Evolutionary conservation across 116 monocot species (phyloP).

Genomic region (Dioscorea cayenensis): DNA sequence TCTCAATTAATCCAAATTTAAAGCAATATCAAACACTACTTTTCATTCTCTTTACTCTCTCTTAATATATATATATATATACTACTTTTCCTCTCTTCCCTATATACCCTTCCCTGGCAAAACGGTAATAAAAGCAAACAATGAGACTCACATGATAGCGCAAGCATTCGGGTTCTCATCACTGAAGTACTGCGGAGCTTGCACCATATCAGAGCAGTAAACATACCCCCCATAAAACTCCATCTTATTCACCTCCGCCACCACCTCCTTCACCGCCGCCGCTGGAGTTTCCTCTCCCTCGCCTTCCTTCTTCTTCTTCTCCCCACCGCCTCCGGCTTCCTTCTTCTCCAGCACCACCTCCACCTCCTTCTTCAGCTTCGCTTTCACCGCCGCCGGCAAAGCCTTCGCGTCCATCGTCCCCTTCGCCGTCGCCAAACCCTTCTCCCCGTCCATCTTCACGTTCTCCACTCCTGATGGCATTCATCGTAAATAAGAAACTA

Average conservation of each 20-base stretch:
- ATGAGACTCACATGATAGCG: conserved; percentile 36
- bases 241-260: conserved; percentile 23
- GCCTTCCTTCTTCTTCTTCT: conserved; percentile 3
- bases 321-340: conserved; percentile 13
- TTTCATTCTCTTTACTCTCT: too few species aligned
- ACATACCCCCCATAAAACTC: conserved; percentile 19
- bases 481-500: background rate
- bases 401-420: conserved; percentile 1
- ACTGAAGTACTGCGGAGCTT: conserved; percentile 50
- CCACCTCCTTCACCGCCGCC: background rate
- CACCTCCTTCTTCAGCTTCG: conserved; percentile 3
- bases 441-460: background rate
- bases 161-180: conserved; percentile 61
- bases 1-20: too few species aligned
- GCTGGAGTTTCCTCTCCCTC: background rate
- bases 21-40: too few species aligned
- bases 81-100: background rate
- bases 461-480: background rate
- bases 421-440: background rate
- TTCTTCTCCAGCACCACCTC: conserved; percentile 8
- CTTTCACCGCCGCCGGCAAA: background rate
- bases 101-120: background rate
- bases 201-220: conserved; percentile 16
- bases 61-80: background rate
- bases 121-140: background rate